Evolutionary conservation across 495 filamentous ascomycete genomes (phyloP).

Genomic region (Hypoxylon cercidicola): DNA sequence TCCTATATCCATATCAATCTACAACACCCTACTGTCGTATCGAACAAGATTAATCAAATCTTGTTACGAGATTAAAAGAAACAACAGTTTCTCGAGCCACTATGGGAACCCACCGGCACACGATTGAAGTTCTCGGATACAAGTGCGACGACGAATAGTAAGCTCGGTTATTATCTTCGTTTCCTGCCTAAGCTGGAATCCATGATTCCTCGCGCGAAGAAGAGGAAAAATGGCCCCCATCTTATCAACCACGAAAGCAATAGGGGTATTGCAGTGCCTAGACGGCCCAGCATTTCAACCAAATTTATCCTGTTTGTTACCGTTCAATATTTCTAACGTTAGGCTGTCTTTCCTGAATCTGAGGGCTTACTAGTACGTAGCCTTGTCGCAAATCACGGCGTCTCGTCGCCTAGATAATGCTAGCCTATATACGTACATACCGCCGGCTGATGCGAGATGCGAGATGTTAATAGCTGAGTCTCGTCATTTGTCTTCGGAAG

Average conservation of each 20-base stretch:
- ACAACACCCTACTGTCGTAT: constrained; percentile 24
- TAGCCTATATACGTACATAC: constrained; percentile 21
- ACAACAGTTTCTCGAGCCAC: constrained; percentile 4
- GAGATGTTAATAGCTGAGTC: constrained; percentile 4
- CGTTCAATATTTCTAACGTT: constrained; percentile 29
- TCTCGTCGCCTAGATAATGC: constrained; percentile 23
- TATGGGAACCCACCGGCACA: constrained; percentile 14
- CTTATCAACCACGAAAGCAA: constrained; percentile 15
- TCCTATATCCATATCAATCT: constrained; percentile 26
- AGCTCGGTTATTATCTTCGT: constrained; percentile 35
- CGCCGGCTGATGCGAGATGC: constrained; percentile 15
- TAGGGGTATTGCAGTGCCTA: constrained; percentile 28
- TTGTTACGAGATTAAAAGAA: constrained; percentile 39
- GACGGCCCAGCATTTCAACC: constrained; percentile 32
- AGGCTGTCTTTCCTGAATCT: constrained; percentile 20
- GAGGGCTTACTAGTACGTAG: constrained; percentile 37
- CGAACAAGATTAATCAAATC: constrained; percentile 24
- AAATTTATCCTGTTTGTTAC: constrained; percentile 39
- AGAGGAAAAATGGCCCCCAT: neutral
- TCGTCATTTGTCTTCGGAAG: constrained; percentile 10
- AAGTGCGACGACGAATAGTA: constrained; percentile 36
- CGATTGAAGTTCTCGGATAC: constrained; percentile 23
- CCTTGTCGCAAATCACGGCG: constrained; percentile 31
- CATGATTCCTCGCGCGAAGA: constrained; percentile 5
- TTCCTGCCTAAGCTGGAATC: constrained; percentile 16